Evolutionary conservation across 1,139 yeast genomes (phyloP), one percentile per base, ranked within the genome.

Genomic region (Magnusiomyces magnusii): DNA sequence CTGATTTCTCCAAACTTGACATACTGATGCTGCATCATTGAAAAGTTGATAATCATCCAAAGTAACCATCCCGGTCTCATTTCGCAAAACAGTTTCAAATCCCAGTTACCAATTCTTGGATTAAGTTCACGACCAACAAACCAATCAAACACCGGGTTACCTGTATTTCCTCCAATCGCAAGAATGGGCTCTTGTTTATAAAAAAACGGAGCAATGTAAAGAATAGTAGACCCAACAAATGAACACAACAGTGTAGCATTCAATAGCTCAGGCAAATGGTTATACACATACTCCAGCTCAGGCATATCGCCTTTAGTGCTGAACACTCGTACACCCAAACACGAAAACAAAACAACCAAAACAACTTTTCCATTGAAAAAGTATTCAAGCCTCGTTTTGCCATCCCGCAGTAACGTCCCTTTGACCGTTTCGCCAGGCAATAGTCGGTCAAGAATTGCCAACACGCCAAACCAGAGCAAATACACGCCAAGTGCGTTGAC

Each of bases 101-200:
- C 99, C 80, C 92, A 83, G 0, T 80, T 69, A 0, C 96, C 96
- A 59, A 90, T 76, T 66, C 98, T 79, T 39, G 99, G 99, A 70
- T 95, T 95, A 69, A 95, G 78, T 72, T 93, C 98, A 58, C 99
- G 82, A 34, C 99, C 99, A 71, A 93, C 91, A 69, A 90, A 95
- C 97, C 97, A 93, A 73, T 93, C 97, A 70, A 88, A 93, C 34
- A 92, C 67, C 0, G 75, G 65, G 65, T 82, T 84, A 0, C 90
- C 89, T 0, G 96, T 79, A 73, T 93, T 93, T 2, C 99, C 99
- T 54, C 95, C 95, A 51, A 81, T 75, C 0, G 97, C 93, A 60
- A 93, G 77, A 51, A 92, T 82, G 61, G 88, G 79, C 68, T 88
- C 95, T 21, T 76, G 76, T 25, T 60, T 2, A 83, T 84, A 21